These are phyloP conservation scores for Poa annua DNA, from an alignment of 176 grass and related monocot genomes.

Conservation along the genomic window DNA sequence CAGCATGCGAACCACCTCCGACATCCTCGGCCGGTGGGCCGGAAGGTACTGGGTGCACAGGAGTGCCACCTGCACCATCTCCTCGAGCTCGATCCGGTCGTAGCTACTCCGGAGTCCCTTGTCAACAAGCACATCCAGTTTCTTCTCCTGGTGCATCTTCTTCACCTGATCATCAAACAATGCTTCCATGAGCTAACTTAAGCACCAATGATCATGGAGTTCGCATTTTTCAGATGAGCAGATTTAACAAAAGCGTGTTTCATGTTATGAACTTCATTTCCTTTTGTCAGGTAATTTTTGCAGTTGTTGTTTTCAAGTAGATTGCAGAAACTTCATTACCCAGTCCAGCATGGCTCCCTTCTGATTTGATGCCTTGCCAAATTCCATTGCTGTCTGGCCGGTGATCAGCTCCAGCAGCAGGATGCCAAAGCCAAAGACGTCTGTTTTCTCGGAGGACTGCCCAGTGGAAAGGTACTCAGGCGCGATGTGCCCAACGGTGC, in stretches of 20 bases:
- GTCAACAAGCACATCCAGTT: slow-evolving; percentile 79
- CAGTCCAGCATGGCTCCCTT: slow-evolving; percentile 98
- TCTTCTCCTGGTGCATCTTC: slow-evolving; percentile 98
- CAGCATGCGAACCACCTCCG: slow-evolving; percentile 90
- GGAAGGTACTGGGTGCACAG: slow-evolving; percentile 95
- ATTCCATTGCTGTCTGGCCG: slow-evolving; percentile 81
- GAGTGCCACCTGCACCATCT: slow-evolving; percentile 91
- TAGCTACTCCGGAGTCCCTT: slow-evolving; percentile 61
- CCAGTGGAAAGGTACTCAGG: slow-evolving; percentile 95
- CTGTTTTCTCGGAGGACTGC: slow-evolving; percentile 93
- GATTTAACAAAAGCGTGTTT: background rate
- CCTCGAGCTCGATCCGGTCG: slow-evolving; percentile 83
- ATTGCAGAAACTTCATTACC: slow-evolving; percentile 51
- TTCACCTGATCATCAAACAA: slow-evolving; percentile 70
- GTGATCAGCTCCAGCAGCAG: slow-evolving; percentile 89
- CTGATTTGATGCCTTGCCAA: slow-evolving; percentile 87
- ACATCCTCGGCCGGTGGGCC: slow-evolving; percentile 82
- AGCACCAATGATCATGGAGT: background rate
- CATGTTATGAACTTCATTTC: background rate
- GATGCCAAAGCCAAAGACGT: slow-evolving; percentile 97
- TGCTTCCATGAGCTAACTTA: background rate
- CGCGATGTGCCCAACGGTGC: slow-evolving; percentile 94
- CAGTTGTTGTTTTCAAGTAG: background rate
- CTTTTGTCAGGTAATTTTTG: background rate
- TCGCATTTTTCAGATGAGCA: background rate